Conservation (phyloP, 371 early-diverging fungal species). For the Paraphysoderma sedebokerense region DNA sequence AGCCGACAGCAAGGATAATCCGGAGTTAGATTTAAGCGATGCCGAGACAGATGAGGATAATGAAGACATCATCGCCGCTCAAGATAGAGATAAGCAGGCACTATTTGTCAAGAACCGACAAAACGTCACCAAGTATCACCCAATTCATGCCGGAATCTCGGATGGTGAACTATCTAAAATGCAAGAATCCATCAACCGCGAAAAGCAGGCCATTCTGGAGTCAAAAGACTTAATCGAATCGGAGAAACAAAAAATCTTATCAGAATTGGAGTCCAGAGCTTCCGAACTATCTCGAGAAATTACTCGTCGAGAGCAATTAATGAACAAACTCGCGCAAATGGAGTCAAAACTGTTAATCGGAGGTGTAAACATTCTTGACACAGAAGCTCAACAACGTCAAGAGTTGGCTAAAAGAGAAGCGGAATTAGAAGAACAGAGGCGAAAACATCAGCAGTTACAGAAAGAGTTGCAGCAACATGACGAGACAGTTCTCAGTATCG, state of each 20-base stretch:
- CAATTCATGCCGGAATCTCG: slow-evolving; percentile 5
- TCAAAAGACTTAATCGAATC: slow-evolving; percentile 26
- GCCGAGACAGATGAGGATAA: slow-evolving; percentile 11
- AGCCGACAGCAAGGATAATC: slow-evolving; percentile 10
- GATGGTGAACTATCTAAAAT: slow-evolving; percentile 15
- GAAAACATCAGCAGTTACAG: slow-evolving; percentile 7
- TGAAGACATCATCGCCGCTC: slow-evolving; percentile 7
- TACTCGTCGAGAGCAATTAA: slow-evolving; percentile 14
- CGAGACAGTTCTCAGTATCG: slow-evolving; percentile 28
- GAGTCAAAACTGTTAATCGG: slow-evolving; percentile 32
- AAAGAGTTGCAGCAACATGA: slow-evolving; percentile 23
- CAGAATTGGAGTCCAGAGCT: slow-evolving; percentile 16
- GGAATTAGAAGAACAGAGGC: slow-evolving; percentile 21
- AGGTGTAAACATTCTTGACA: slow-evolving; percentile 29
- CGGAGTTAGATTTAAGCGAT: slow-evolving; percentile 11
- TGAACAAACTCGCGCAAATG: slow-evolving; percentile 20
- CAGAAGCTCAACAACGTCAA: slow-evolving; percentile 19
- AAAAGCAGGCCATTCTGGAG: slow-evolving; percentile 23
- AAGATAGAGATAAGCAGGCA: background rate
- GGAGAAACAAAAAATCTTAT: slow-evolving; percentile 19
- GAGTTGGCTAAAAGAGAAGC: slow-evolving; percentile 15
- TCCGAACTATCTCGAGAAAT: slow-evolving; percentile 27
- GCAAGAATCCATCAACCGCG: slow-evolving; percentile 22
- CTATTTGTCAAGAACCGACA: background rate
- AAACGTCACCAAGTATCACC: slow-evolving; percentile 6